Base-by-base conservation (phyloP, 1,139 yeast genomes). In the Diutina neorugosa region DNA sequence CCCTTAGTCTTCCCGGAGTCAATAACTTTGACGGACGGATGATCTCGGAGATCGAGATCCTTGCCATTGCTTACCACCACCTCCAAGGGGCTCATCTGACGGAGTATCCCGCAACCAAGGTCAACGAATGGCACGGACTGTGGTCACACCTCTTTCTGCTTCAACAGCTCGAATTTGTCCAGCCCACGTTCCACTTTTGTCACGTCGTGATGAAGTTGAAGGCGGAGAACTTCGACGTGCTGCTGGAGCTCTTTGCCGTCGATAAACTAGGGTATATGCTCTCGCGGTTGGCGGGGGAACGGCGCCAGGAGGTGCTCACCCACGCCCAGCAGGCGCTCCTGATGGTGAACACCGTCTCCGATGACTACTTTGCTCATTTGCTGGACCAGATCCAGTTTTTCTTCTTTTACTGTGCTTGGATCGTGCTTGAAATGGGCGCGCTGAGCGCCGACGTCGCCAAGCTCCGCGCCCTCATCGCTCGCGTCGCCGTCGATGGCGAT, bases 11-110 rank as follows among this genome's bases (percentile, higher is more conserved):
- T 44, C 74, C 83, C 1, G 73, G 80, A 50, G 82, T 93, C 0
- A 85, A 93, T 2, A 85, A 85, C 61, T 87, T 87, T 62, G 96
- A 87, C 63, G 91, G 90, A 14, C 69, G 95, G 56, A 86, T 87
- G 82, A 85, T 86, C 16, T 85, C 91, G 53, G 96, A 87, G 65
- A 82, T 86, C 53, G 79, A 83, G 19, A 73, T 86, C 11, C 78
- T 84, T 54, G 66, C 81, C 41, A 74, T 84, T 18, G 73, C 86
- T 1, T 86, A 86, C 64, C 79, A 78, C 55, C 85, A 75, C 61
- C 69, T 83, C 37, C 86, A 83, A 60, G 60, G 64, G 2, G 69
- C 66, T 4, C 59, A 66, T 41, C 66, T 65, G 6, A 57, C 57
- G 1, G 61, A 60, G 31, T 70, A 67, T 51, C 53, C 55, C 9